These are phyloP conservation scores for Beta lomatogona DNA, from an alignment of 179 eudicot species.

Conservation along the genomic window DNA sequence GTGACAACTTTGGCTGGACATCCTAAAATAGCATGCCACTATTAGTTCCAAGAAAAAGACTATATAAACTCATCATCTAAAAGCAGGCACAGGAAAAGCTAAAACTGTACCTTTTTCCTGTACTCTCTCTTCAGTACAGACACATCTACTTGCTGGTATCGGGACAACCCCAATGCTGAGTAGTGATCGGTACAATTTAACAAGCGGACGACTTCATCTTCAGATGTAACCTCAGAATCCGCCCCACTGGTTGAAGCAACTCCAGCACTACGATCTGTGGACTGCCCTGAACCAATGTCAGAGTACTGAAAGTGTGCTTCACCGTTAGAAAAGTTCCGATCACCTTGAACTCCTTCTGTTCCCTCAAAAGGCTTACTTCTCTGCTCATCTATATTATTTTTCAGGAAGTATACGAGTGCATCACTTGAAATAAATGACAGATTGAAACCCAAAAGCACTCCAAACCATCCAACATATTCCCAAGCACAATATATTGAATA, in stretches of 20 bases:
- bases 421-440: conserved; percentile 92
- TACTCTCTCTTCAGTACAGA: conserved; percentile 82
- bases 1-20: neutral
- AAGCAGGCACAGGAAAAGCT: conserved; percentile 6
- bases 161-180: conserved; percentile 79
- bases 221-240: conserved; percentile 81
- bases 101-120: conserved; percentile 67
- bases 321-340: conserved; percentile 44
- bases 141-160: conserved; percentile 64
- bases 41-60: neutral
- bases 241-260: conserved; percentile 83
- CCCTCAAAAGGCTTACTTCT: conserved; percentile 55
- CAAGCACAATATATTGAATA: conserved; percentile 83
- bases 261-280: conserved; percentile 68
- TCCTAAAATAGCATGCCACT: neutral
- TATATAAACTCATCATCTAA: neutral
- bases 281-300: conserved; percentile 49
- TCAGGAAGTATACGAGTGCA: conserved; percentile 67
- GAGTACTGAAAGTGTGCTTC: conserved; percentile 46
- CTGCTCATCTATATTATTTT: conserved; percentile 54
- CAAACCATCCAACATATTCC: conserved; percentile 82
- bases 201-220: conserved; percentile 87
- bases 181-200: conserved; percentile 91
- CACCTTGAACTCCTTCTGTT: conserved; percentile 63
- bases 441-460: conserved; percentile 69